Conservation (phyloP, 2,329 filamentous ascomycete species). For the Tolypocladium inflatum region DNA sequence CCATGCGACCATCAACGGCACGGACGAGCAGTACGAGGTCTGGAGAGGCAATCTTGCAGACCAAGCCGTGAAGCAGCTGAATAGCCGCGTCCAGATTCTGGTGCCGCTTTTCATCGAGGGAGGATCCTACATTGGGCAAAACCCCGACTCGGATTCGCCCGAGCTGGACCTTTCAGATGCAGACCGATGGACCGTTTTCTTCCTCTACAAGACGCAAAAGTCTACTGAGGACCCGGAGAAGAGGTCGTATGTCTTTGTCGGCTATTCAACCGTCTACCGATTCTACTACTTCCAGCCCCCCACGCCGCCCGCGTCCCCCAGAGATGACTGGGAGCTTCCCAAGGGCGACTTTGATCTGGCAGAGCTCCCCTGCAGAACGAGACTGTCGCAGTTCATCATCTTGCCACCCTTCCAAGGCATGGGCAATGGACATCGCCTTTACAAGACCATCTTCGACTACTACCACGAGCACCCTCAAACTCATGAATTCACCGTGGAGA, state of each 20-base stretch:
- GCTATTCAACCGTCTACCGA: conserved; percentile 84
- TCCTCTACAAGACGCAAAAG: conserved; percentile 62
- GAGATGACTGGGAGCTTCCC: conserved; percentile 33
- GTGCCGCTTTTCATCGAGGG: conserved; percentile 88
- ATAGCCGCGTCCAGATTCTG: conserved; percentile 75
- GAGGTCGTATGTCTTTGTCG: conserved; percentile 69
- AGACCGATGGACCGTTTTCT: conserved; percentile 85
- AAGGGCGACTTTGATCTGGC: conserved; percentile 38
- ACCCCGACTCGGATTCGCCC: conserved; percentile 40
- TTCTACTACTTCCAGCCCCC: conserved; percentile 58
- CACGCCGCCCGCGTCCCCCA: conserved; percentile 31
- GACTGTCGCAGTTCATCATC: conserved; percentile 90
- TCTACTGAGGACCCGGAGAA: conserved; percentile 27
- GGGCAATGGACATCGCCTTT: conserved; percentile 72
- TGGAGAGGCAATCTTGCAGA: conserved; percentile 73
- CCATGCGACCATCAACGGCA: conserved; percentile 51
- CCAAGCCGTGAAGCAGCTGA: conserved; percentile 55
- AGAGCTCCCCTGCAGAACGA: conserved; percentile 63
- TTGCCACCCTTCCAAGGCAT: conserved; percentile 77
- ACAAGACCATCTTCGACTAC: conserved; percentile 65
- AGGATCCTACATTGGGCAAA: conserved; percentile 59
- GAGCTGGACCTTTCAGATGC: conserved; percentile 61
- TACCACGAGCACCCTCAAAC: conserved; percentile 60
- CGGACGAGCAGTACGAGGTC: conserved; percentile 65
- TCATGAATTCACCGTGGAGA: conserved; percentile 83